Percentiles rank a stretch among this genome's conserved stretches.
phyloP scores from a whole-genome alignment of 768 basidiomycete genomes.

The Chalciporus piperatus region DNA sequence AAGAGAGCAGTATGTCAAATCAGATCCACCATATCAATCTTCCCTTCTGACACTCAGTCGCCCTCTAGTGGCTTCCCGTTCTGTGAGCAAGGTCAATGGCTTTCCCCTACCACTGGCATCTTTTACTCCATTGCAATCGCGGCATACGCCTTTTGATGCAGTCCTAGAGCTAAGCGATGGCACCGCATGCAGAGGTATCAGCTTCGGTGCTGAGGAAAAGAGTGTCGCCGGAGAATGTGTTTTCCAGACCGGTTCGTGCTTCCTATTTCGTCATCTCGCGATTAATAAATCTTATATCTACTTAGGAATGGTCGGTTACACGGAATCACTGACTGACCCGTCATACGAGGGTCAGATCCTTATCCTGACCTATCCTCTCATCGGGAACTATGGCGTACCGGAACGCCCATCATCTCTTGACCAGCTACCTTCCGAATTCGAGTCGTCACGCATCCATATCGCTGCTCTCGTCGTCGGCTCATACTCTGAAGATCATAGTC shows the following conservation, averaged over 20 bases:
- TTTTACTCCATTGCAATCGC: conserved; percentile 27
- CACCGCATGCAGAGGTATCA: conserved; percentile 81
- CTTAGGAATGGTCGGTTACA: conserved; percentile 95
- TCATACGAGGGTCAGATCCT: conserved; percentile 99
- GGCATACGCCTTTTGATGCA: conserved; percentile 43
- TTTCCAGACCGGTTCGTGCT: conserved; percentile 90
- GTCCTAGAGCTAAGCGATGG: conserved; percentile 92
- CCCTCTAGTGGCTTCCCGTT: conserved; percentile 37
- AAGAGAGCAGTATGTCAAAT: conserved; percentile 36
- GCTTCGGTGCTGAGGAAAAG: conserved; percentile 90
- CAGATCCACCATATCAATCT: conserved; percentile 10
- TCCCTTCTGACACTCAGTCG: neutral
- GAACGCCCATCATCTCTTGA: conserved; percentile 51
- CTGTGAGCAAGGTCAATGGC: conserved; percentile 37
- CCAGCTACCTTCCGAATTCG: conserved; percentile 73
- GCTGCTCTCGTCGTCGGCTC: conserved; percentile 89
- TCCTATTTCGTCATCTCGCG: conserved; percentile 7
- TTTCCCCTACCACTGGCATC: conserved; percentile 36
- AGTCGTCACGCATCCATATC: conserved; percentile 93
- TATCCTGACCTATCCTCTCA: conserved; percentile 92
- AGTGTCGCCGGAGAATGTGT: conserved; percentile 97
- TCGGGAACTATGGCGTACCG: conserved; percentile 98
- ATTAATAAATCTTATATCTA: conserved; percentile 34
- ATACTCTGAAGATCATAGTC: conserved; percentile 92
- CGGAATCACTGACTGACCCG: conserved; percentile 96